Base-by-base conservation (phyloP, 1,139 yeast species). In the Scheffersomyces insectosa region DNA sequence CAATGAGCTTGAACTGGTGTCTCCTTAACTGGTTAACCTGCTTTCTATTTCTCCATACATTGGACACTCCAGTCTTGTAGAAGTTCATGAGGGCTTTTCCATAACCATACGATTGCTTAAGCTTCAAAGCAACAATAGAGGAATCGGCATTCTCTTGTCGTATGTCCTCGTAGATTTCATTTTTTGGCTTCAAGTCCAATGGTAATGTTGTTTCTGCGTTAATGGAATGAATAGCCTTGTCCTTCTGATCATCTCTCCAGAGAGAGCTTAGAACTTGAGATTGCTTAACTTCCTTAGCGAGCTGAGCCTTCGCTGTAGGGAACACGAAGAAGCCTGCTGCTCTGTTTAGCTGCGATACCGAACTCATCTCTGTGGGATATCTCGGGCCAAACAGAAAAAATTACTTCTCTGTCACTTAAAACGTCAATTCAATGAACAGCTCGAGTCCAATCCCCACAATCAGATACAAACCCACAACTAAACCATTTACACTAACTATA, bases 21-120 rank as follows among this genome's bases (percentile, higher is more conserved):
- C 54, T 60, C 40, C 56, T 56, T 32, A 75, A 41, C 4, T 44
- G 29, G 7, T 56, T 62, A 11, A 62, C 57, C 5, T 48, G 46
- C 29, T 54, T 56, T 28, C 59, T 55, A 38, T 76, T 70, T 37
- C 58, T 50, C 82, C 83, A 80, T 1, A 81, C 76, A 50, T 77
- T 79, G 11, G 57, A 51, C 2, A 81, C 67, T 1, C 88, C 88
- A 0, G 59, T 54, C 47, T 75, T 77, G 61, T 81, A 82, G 57
- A 83, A 83, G 3, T 51, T 49, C 29, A 72, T 54, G 39, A 78
- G 48, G 0, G 63, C 47, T 52, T 74, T 76, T 15, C 72, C 78
- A 52, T 69, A 78, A 0, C 63, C 63, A 7, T 58, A 50, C 23
- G 59, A 57, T 51, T 76, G 80, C 44, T 65, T 68, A 23, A 63